Base-by-base conservation (phyloP, 129 eudicot species). In the Calendula officinalis region DNA sequence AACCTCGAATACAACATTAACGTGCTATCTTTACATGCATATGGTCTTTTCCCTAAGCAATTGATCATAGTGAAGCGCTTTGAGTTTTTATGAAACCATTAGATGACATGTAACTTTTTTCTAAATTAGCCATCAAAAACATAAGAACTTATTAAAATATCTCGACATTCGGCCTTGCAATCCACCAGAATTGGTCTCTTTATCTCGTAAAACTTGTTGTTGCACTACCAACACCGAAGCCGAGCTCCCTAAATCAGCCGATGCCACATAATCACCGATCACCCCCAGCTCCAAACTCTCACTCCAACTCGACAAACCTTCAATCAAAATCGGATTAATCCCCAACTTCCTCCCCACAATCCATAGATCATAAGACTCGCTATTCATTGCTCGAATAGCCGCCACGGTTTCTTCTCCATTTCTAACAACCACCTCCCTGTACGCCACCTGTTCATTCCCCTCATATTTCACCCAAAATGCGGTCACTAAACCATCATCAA, bases 401-500 rank as follows among this genome's bases (percentile, higher is more conserved):
- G 87, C 81, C 35, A 88, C 57, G 0, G 99, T 94, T 16, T 88
- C 99, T 36, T 79, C 86, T 11, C 99, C 99, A 15, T 83, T 88
- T 14, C 71, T 74, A 35, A 94, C 97, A 35, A 79, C 80, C 5
- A 85, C 95, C 73, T 94, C 99, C 17, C 82, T 72, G 46, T 94
- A 94, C 30, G 74, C 63, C 60, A 94, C 84, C 45, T 66, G 74
- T 4, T 59, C 66, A 33, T 88, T 94, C 62, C 80, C 84, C 59
- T 94, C 99, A 17, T 86, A 73, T 62, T 94, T 94, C 76, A 94
- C 95, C 99, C 99, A 94, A 68, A 94, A 94, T 77, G 89, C 78
- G 0, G 99, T 94, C 67, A 94, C 95, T 6, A 94, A 44, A 36
- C 89, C 95, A 55, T 94, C 99, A 54, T 94, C 99, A 4, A 94